phyloP scores from a whole-genome alignment of 169 alveolate species.

The Plasmodium coatneyi region DNA sequence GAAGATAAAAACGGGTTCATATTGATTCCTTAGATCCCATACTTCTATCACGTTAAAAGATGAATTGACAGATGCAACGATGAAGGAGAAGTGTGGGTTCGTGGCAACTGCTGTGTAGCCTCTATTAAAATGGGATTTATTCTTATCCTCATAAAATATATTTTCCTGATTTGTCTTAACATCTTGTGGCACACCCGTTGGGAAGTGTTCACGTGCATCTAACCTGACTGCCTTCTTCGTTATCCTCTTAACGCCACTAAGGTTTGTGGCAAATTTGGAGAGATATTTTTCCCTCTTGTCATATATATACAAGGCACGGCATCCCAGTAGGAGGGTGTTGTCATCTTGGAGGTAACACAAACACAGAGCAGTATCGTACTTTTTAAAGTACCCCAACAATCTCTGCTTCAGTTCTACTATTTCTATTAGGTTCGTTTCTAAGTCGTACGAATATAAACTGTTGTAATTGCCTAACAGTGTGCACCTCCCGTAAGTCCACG shows the following conservation, averaged over 20 bases:
- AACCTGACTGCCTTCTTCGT: not conserved
- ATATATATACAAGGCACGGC: constrained; percentile 57
- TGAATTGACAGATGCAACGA: constrained; percentile 79
- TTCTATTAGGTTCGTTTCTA: constrained; percentile 9
- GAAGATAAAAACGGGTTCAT: constrained; percentile 79
- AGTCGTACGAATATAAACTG: constrained; percentile 19
- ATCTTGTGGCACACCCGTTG: not conserved
- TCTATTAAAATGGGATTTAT: constrained; percentile 9
- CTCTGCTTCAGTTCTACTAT: constrained; percentile 9
- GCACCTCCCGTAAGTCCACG: constrained; percentile 48
- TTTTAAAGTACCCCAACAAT: not conserved
- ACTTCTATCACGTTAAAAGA: constrained; percentile 77
- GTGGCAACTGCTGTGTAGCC: constrained; percentile 80
- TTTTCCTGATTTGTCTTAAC: not conserved
- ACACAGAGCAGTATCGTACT: not conserved
- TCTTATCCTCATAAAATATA: constrained; percentile 13
- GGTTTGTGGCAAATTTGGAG: constrained; percentile 41
- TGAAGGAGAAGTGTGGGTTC: constrained; percentile 78
- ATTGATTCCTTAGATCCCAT: constrained; percentile 82
- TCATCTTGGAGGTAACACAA: constrained; percentile 39
- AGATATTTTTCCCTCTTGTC: constrained; percentile 73
- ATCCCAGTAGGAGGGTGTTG: constrained; percentile 77
- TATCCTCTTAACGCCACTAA: not conserved
- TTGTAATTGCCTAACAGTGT: constrained; percentile 12
- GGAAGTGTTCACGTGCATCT: not conserved